Percentiles rank a stretch among this genome's conserved stretches.
These are phyloP conservation scores for Auriculariales sp. DNA, from an alignment of 768 basidiomycete genomes.

Conservation along the genomic window DNA sequence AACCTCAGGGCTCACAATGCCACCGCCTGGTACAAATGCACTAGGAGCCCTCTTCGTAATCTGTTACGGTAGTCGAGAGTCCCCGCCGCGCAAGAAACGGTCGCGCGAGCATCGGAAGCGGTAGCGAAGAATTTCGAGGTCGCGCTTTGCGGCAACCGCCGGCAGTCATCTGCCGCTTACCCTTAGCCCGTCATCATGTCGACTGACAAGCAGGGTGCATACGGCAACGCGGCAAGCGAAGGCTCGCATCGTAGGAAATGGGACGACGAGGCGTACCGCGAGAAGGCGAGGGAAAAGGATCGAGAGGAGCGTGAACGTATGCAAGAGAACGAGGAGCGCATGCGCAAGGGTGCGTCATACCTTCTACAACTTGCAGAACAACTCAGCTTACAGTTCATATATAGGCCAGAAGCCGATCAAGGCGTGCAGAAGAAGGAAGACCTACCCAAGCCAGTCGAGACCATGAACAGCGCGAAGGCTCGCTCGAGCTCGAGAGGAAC, in stretches of 20 bases:
- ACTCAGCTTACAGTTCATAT: neutral
- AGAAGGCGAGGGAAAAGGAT: conserved; percentile 71
- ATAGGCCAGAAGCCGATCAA: conserved; percentile 72
- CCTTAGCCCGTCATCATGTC: too few species aligned
- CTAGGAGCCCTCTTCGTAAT: too few species aligned
- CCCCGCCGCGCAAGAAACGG: too few species aligned
- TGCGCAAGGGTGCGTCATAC: conserved; percentile 61
- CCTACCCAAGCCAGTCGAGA: conserved; percentile 83
- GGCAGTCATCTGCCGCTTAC: too few species aligned
- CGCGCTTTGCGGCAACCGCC: too few species aligned
- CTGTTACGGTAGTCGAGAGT: too few species aligned
- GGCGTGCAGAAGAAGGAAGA: conserved; percentile 46
- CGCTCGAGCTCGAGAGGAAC: conserved; percentile 89
- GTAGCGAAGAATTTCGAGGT: too few species aligned
- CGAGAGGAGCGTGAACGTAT: conserved; percentile 67
- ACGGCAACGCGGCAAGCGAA: neutral
- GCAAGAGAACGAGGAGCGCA: conserved; percentile 70
- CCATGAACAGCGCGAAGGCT: conserved; percentile 79
- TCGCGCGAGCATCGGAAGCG: too few species aligned
- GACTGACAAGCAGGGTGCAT: neutral
- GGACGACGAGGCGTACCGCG: conserved; percentile 84
- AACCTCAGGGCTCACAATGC: too few species aligned
- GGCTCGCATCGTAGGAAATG: conserved; percentile 52
- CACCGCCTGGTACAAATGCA: too few species aligned
- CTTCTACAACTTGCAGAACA: neutral